These are phyloP conservation scores for Tagetes patula DNA, from an alignment of 129 eudicot genomes.

Conservation along the genomic window DNA sequence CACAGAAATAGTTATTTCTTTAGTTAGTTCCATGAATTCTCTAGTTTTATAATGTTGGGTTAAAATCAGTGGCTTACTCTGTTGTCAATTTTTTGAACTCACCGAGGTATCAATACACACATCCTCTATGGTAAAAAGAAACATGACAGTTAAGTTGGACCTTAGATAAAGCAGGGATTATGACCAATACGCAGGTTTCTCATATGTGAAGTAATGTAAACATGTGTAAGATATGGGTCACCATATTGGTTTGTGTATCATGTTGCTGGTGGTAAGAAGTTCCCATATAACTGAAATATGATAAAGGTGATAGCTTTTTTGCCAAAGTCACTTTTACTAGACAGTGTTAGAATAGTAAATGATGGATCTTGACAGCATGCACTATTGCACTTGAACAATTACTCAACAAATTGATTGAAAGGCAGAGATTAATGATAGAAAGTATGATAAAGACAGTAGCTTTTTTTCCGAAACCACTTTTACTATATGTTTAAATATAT, in stretches of 20 bases:
- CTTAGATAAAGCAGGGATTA: too few relatives aligned
- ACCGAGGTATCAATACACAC: too few relatives aligned
- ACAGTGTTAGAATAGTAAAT: not conserved
- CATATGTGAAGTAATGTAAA: not conserved
- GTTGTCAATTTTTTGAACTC: too few relatives aligned
- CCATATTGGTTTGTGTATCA: constrained; percentile 6
- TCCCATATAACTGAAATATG: constrained; percentile 2
- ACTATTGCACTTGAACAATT: not conserved
- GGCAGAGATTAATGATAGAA: not conserved
- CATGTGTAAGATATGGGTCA: not conserved
- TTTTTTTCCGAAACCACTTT: too few relatives aligned
- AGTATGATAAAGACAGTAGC: too few relatives aligned
- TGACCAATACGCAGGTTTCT: too few relatives aligned
- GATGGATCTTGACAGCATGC: constrained; percentile 4
- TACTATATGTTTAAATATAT: not conserved
- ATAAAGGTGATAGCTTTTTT: constrained; percentile 5
- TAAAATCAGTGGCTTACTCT: too few relatives aligned
- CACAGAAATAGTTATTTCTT: too few relatives aligned
- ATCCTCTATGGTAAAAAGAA: too few relatives aligned
- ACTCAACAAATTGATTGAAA: not conserved
- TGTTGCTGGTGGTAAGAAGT: constrained; percentile 13
- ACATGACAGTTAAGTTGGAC: too few relatives aligned
- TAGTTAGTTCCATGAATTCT: too few relatives aligned
- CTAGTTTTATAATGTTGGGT: too few relatives aligned
- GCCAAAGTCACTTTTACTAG: not conserved